phyloP scores from a whole-genome alignment of 257 asterid species.

The Solanum stenotomum region DNA sequence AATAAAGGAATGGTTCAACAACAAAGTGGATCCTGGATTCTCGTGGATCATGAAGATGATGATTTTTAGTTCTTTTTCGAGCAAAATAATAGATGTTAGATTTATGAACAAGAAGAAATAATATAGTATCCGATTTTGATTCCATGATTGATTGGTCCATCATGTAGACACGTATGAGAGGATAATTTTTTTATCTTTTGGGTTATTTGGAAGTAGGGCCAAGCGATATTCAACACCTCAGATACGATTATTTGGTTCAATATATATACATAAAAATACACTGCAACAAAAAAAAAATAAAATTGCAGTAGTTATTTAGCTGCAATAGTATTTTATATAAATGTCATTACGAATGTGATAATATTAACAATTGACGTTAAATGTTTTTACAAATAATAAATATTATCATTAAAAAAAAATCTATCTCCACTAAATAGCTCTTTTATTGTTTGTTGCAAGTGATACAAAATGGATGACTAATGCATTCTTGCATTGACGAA shows the following conservation, averaged over 20 bases:
- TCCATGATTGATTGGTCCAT: background rate
- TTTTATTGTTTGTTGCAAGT: background rate
- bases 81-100: background rate
- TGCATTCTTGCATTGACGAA: background rate
- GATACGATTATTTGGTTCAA: background rate
- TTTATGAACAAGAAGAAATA: background rate
- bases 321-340: no score
- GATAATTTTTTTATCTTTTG: background rate
- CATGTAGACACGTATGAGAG: background rate
- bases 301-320: background rate
- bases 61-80: background rate
- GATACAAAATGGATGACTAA: background rate
- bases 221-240: background rate
- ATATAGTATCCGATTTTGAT: background rate
- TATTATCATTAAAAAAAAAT: no score
- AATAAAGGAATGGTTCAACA: slow-evolving; percentile 38
- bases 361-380: no score
- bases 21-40: slow-evolving; percentile 21
- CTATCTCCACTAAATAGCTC: background rate
- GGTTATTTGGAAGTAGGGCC: background rate
- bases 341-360: no score
- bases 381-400: no score
- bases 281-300: background rate
- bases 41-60: slow-evolving; percentile 23
- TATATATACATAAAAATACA: background rate